Evolutionary conservation across 192 early-diverging fungal species (phyloP).

Genomic region (Coemansia sp.): DNA sequence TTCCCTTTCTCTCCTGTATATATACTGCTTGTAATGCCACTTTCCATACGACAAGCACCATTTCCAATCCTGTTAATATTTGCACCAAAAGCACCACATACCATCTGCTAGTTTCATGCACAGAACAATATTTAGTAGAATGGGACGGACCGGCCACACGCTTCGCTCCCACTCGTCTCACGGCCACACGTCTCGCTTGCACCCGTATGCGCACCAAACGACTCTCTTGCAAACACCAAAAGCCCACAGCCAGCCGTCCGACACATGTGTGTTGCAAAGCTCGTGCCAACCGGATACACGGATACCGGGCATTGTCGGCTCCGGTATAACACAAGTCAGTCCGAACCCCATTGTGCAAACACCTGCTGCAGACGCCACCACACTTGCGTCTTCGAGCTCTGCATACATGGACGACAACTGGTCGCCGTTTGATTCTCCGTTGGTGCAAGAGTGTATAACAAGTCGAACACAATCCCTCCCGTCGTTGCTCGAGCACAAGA

Average conservation of each 20-base stretch:
- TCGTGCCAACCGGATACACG: neutral
- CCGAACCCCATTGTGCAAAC: neutral
- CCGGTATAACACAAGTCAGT: neutral
- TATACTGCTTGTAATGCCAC: neutral
- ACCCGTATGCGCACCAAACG: conserved; percentile 15
- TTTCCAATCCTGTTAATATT: neutral
- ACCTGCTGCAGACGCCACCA: neutral
- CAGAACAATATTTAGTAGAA: conserved; percentile 26
- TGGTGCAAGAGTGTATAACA: conserved; percentile 20
- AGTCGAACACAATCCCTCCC: neutral
- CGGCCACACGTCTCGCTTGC: conserved; percentile 12
- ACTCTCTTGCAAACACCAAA: neutral
- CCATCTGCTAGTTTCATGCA: conserved; percentile 16
- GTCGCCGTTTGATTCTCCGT: conserved; percentile 33
- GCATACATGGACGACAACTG: conserved; percentile 17
- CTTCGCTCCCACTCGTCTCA: conserved; percentile 16
- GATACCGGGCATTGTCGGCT: neutral
- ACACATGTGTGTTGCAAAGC: neutral
- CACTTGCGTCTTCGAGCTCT: neutral
- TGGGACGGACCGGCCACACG: conserved; percentile 39
- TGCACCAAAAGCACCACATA: neutral
- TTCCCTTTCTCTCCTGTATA: neutral
- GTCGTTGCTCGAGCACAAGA: conserved; percentile 20
- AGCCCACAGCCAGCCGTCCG: neutral
- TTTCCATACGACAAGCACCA: neutral